Evolutionary conservation across 352 stramenopile genomes (phyloP).

Genomic region (Phytophthora ohioensis): DNA sequence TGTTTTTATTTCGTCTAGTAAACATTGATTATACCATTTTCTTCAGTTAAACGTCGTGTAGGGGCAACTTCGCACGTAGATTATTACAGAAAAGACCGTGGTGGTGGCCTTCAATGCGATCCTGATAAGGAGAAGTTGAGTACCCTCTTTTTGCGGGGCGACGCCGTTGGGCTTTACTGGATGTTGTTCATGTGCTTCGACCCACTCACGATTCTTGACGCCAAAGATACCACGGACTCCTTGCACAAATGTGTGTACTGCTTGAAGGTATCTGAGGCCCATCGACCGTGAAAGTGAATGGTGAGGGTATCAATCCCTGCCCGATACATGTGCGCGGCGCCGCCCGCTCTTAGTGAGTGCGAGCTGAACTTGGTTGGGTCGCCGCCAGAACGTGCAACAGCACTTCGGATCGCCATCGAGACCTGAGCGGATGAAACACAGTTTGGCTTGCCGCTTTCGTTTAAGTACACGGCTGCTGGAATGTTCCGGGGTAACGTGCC

Average conservation of each 20-base stretch:
- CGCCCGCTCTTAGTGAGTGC: conserved; percentile 13
- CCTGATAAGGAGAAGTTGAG: no score
- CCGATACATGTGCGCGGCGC: not conserved
- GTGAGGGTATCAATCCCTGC: conserved; percentile 1
- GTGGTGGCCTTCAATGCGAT: no score
- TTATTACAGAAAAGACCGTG: no score
- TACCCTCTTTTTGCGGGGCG: not conserved
- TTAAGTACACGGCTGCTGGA: conserved; percentile 3
- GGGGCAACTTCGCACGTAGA: no score
- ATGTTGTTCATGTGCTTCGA: not conserved
- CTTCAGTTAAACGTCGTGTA: no score
- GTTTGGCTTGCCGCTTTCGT: not conserved
- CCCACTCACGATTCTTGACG: conserved; percentile 1
- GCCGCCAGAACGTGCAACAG: not conserved
- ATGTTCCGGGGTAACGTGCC: not conserved
- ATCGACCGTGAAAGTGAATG: conserved; percentile 21
- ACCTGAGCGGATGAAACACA: not conserved
- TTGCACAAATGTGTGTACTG: conserved; percentile 11
- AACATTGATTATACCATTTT: no score
- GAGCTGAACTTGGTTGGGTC: not conserved
- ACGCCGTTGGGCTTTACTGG: not conserved
- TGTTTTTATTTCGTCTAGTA: no score
- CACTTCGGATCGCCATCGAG: not conserved
- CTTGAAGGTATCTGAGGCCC: conserved; percentile 22
- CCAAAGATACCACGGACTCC: conserved; percentile 3